These are phyloP conservation scores for Podaxis sp. DNA, from an alignment of 768 basidiomycete genomes.

Conservation along the genomic window DNA sequence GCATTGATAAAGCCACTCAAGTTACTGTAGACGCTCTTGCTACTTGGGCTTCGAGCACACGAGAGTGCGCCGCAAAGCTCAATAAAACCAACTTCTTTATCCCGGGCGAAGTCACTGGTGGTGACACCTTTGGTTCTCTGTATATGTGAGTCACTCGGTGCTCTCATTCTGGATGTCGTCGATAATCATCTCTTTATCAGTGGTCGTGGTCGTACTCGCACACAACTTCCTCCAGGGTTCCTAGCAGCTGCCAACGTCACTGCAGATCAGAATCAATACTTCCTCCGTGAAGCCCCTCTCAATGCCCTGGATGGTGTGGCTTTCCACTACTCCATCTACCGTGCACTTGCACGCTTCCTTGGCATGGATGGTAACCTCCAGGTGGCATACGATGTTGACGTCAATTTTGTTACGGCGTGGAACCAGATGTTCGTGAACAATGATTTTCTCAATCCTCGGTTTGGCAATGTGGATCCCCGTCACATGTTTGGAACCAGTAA, in stretches of 20 bases:
- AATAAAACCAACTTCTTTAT: conserved; percentile 90
- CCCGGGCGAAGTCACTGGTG: conserved; percentile 92
- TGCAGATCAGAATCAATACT: conserved; percentile 63
- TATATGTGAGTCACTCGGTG: conserved; percentile 61
- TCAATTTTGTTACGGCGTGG: conserved; percentile 89
- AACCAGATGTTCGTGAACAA: conserved; percentile 88
- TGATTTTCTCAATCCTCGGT: conserved; percentile 78
- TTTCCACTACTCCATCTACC: conserved; percentile 95
- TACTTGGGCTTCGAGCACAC: conserved; percentile 70
- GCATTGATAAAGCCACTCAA: conserved; percentile 94
- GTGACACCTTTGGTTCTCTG: conserved; percentile 83
- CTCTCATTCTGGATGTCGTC: background rate
- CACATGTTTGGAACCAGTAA: conserved; percentile 95
- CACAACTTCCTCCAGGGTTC: conserved; percentile 68
- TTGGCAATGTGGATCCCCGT: conserved; percentile 68
- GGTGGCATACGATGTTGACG: conserved; percentile 82
- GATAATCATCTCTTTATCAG: conserved; percentile 33
- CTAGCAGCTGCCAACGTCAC: conserved; percentile 68
- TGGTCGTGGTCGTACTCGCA: conserved; percentile 86
- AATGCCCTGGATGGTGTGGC: conserved; percentile 77
- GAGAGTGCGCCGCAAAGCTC: conserved; percentile 67
- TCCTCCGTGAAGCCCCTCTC: conserved; percentile 64
- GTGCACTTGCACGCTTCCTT: conserved; percentile 79
- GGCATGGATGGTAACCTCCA: conserved; percentile 96
- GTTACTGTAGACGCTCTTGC: conserved; percentile 82